Evolutionary conservation across 495 filamentous ascomycete species (phyloP), one percentile per base, ranked within the genome.

Genomic region (Penicillium taxi): DNA sequence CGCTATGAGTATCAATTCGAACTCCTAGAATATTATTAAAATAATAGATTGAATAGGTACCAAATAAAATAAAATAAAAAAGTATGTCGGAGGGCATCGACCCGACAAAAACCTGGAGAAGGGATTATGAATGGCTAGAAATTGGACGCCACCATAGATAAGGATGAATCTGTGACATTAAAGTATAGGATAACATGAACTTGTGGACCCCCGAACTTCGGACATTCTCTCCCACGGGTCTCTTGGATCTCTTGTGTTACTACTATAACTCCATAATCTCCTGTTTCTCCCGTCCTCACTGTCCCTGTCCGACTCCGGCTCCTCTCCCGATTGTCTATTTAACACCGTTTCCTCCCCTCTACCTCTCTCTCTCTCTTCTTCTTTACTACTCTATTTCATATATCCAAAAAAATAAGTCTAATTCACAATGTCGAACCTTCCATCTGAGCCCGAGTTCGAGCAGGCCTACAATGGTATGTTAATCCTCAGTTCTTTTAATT

Each of bases 401-500:
- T 28, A 44, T 26, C 31, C 17, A 38, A 44, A 32, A 27, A 29
- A 33, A 40, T 6, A 35, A 27, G 28, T 28, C 42, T 50, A 30
- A 50, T 93, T 94, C 86, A 84, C 86, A 26, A 42, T 38, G 37
- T 37, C 41, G 40, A 82, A 93, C 74, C 70, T 89, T 53, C 76
- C 86, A 34, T 63, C 66, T 39, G 91, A 98, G 74, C 90, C 91
- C 58, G 91, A 98, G 71, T 98, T 96, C 71, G 81, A 96, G 78
- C 91, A 98, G 75, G 91, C 91, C 47, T 94, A 93, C 75, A 87
- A 91, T 67, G 89, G 89, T 95, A 70, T 58, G 60, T 54, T 6
- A 12, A 31, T 18, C 22, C 15, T 26, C 18, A 27, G 4, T 8
- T 16, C 3, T 23, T 13, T 3, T 15, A 5, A 19, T 32, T n/a